Conservation (phyloP, 2,329 filamentous ascomycete species). For the Xylogone sp. region DNA sequence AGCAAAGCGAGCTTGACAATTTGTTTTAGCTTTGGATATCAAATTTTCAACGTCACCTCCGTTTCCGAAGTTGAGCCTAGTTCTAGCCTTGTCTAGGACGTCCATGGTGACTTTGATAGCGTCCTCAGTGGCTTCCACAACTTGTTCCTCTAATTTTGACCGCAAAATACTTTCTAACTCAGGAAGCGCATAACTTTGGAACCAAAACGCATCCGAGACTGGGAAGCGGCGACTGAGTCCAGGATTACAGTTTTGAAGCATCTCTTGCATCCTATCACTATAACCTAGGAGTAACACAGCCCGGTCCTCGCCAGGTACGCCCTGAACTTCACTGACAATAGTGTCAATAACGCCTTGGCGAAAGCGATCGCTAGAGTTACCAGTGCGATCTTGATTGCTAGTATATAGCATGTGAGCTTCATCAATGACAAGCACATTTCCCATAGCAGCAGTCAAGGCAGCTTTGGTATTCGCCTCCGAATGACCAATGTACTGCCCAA, state of each 20-base stretch:
- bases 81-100: constrained; percentile 50
- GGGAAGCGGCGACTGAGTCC: constrained; percentile 66
- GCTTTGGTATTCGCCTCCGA: constrained; percentile 71
- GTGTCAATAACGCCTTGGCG: constrained; percentile 68
- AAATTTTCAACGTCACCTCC: constrained; percentile 52
- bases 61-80: constrained; percentile 49
- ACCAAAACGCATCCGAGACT: constrained; percentile 58
- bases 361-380: constrained; percentile 41
- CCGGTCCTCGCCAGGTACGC: constrained; percentile 64
- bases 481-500: constrained; percentile 57
- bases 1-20: constrained; percentile 38
- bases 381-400: constrained; percentile 21
- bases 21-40: constrained; percentile 42
- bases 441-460: constrained; percentile 61
- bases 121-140: constrained; percentile 37
- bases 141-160: constrained; percentile 43
- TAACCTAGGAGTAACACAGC: constrained; percentile 72
- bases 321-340: constrained; percentile 70
- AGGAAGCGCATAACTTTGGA: constrained; percentile 61
- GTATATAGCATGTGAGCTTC: constrained; percentile 44
- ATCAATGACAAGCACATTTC: constrained; percentile 42
- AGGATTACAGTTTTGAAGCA: constrained; percentile 73
- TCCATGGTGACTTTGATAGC: constrained; percentile 51
- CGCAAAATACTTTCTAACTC: constrained; percentile 50
- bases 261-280: constrained; percentile 62